Evolutionary conservation across 2,329 filamentous ascomycete species (phyloP).

Genomic region (Aspergillus glaucus): DNA sequence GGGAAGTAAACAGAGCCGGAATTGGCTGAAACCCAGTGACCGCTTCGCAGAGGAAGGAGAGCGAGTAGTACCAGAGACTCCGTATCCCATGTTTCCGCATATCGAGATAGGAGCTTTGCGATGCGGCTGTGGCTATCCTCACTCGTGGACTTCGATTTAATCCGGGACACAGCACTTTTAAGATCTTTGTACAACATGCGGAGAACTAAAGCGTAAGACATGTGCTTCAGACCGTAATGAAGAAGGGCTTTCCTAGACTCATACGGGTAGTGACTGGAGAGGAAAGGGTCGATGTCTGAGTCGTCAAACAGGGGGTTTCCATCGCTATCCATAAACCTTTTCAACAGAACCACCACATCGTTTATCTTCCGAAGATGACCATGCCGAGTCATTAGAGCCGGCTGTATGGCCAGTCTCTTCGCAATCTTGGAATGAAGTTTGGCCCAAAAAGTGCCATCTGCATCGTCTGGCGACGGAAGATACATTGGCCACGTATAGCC

Average conservation of each 20-base stretch:
- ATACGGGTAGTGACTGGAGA: neutral
- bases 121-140: constrained; percentile 5
- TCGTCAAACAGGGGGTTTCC: constrained; percentile 3
- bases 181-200: neutral
- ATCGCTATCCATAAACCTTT: neutral
- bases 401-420: neutral
- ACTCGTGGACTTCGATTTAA: neutral
- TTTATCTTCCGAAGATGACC: neutral
- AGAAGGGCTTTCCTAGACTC: neutral
- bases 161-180: neutral
- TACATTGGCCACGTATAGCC: constrained; percentile 43
- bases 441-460: constrained; percentile 3
- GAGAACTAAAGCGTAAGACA: neutral
- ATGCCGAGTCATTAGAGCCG: constrained; percentile 1
- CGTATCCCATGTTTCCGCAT: neutral
- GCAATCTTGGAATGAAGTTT: neutral
- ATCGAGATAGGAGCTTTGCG: neutral
- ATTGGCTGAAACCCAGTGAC: neutral
- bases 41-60: neutral
- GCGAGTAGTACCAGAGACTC: neutral
- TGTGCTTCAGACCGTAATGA: neutral
- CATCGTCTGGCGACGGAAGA: constrained; percentile 25
- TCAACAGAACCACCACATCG: neutral
- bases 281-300: neutral
- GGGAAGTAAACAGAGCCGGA: neutral